phyloP scores from a whole-genome alignment of 2,329 filamentous ascomycete species.

The Lasiodiplodia citricola region DNA sequence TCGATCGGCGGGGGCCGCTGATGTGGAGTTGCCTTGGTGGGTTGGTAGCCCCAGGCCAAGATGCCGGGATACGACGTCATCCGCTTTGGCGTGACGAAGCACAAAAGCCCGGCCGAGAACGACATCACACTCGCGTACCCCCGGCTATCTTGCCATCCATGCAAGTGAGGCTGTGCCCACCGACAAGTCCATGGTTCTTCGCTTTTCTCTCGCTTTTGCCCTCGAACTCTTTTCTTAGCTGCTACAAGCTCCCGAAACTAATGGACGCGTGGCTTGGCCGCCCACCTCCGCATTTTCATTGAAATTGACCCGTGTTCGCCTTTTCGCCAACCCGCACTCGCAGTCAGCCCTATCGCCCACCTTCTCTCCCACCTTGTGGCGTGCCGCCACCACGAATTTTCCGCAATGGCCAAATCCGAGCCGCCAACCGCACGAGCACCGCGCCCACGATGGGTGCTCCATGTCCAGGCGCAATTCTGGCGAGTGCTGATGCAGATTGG shows the following conservation, averaged over 20 bases:
- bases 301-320: neutral
- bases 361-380: neutral
- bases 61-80: slow-evolving; percentile 8
- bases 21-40: neutral
- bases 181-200: neutral
- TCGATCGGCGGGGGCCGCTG: slow-evolving; percentile 1
- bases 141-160: neutral
- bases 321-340: neutral
- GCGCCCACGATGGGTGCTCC: slow-evolving; percentile 64
- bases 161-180: slow-evolving; percentile 17
- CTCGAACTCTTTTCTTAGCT: slow-evolving; percentile 1
- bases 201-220: slow-evolving; percentile 4
- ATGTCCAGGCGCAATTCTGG: slow-evolving; percentile 69
- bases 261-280: neutral
- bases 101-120: slow-evolving; percentile 15
- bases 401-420: slow-evolving; percentile 12
- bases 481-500: slow-evolving; percentile 70
- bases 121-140: neutral
- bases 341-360: neutral
- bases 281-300: neutral
- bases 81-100: slow-evolving; percentile 3
- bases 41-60: slow-evolving; percentile 1
- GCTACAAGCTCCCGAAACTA: neutral
- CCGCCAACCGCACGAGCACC: slow-evolving; percentile 15
- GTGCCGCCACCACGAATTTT: neutral